Conservation (phyloP, 345 rosid species). For the Euclidium syriacum region DNA sequence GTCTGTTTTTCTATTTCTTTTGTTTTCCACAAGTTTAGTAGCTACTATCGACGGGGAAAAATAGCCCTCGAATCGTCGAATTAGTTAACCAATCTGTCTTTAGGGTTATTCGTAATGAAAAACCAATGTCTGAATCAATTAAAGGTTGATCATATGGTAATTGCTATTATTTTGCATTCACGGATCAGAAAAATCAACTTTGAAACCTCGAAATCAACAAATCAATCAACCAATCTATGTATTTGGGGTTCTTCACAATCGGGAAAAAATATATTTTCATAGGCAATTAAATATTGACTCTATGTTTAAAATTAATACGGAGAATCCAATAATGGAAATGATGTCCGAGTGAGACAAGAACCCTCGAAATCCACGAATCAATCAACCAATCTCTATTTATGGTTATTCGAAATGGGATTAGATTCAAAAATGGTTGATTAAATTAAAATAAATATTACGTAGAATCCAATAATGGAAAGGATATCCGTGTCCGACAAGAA, state of each 20-base stretch:
- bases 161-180: too few relatives aligned
- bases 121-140: not conserved
- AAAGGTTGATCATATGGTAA: too few relatives aligned
- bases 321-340: too few relatives aligned
- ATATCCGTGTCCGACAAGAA: conserved; percentile 5
- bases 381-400: not conserved
- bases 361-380: conserved; percentile 10
- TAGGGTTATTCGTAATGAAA: not conserved
- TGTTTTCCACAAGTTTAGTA: not conserved
- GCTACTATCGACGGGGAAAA: not conserved
- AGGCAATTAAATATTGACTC: too few relatives aligned
- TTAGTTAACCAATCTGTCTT: not conserved
- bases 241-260: too few relatives aligned
- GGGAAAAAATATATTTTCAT: too few relatives aligned
- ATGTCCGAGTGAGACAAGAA: too few relatives aligned
- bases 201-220: too few relatives aligned
- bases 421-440: not conserved
- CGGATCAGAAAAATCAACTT: too few relatives aligned
- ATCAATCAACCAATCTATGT: too few relatives aligned
- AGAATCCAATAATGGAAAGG: conserved; percentile 11
- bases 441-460: not conserved
- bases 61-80: conserved; percentile 4
- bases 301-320: too few relatives aligned
- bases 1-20: not conserved
- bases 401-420: not conserved